Percentiles rank a stretch among this genome's conserved stretches.
These are phyloP conservation scores for Penicillium crustosum DNA, from an alignment of 2,329 filamentous ascomycete genomes.

Conservation along the genomic window DNA sequence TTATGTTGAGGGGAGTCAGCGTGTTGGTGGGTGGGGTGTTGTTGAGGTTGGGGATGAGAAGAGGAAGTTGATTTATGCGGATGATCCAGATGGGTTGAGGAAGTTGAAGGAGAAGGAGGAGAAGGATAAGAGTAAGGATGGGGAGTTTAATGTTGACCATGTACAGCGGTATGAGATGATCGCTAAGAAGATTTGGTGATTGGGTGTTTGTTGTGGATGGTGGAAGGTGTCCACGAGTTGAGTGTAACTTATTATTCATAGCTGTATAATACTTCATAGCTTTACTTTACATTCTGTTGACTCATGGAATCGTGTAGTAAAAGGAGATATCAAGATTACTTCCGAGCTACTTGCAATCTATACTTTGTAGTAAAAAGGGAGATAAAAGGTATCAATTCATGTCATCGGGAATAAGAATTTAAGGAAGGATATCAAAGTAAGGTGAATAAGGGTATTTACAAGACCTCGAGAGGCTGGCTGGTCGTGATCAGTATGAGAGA, in stretches of 20 bases:
- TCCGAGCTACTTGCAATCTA: background rate
- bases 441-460: slow-evolving; percentile 17
- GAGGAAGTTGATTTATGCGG: slow-evolving; percentile 79
- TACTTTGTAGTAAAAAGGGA: background rate
- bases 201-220: background rate
- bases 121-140: slow-evolving; percentile 59
- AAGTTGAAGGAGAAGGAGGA: slow-evolving; percentile 63
- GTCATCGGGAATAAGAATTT: background rate
- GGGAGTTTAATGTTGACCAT: slow-evolving; percentile 59
- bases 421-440: slow-evolving; percentile 7
- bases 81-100: slow-evolving; percentile 70
- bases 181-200: slow-evolving; percentile 91
- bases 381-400: background rate
- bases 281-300: background rate
- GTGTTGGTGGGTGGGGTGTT: slow-evolving; percentile 78
- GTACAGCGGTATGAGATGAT: slow-evolving; percentile 90
- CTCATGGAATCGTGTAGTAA: background rate
- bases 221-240: background rate
- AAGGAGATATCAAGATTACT: background rate
- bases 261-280: background rate
- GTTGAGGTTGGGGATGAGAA: slow-evolving; percentile 89
- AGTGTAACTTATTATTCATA: background rate
- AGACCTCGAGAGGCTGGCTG: slow-evolving; percentile 16
- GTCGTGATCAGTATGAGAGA: slow-evolving; percentile 19
- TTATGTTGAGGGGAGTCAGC: slow-evolving; percentile 68